phyloP scores from a whole-genome alignment of 208 protist species.

The Acanthamoeba royreba region DNA sequence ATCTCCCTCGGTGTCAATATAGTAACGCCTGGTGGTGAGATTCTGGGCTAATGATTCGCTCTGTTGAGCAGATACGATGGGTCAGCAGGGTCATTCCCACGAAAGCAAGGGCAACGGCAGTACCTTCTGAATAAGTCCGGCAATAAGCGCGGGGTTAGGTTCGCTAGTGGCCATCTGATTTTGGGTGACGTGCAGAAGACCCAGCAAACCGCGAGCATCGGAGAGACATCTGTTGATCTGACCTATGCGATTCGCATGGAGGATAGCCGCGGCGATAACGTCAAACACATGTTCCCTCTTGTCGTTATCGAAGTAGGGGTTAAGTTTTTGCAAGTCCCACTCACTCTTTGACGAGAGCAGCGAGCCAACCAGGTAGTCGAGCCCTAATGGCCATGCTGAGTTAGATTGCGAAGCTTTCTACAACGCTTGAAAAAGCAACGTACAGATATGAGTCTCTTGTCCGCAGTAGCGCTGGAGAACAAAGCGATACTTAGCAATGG shows the following conservation, averaged over 20 bases:
- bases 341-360: background rate
- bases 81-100: background rate
- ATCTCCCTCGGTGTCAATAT: background rate
- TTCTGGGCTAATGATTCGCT: background rate
- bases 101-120: too few species aligned
- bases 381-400: too few species aligned
- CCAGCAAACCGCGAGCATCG: background rate
- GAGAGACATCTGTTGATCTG: background rate
- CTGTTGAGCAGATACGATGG: background rate
- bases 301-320: constrained; percentile 18
- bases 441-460: background rate
- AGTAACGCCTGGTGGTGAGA: background rate
- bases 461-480: background rate
- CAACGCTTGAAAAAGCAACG: background rate
- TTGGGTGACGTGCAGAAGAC: background rate
- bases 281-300: background rate
- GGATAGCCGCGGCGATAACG: background rate
- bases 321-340: constrained; percentile 5
- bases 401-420: background rate
- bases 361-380: constrained; percentile 36
- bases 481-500: background rate
- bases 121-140: background rate
- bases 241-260: background rate
- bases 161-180: background rate
- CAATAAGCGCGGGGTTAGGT: background rate